Evolutionary conservation across 2,329 filamentous ascomycete species (phyloP).

Genomic region (Aureobasidium uvarum): DNA sequence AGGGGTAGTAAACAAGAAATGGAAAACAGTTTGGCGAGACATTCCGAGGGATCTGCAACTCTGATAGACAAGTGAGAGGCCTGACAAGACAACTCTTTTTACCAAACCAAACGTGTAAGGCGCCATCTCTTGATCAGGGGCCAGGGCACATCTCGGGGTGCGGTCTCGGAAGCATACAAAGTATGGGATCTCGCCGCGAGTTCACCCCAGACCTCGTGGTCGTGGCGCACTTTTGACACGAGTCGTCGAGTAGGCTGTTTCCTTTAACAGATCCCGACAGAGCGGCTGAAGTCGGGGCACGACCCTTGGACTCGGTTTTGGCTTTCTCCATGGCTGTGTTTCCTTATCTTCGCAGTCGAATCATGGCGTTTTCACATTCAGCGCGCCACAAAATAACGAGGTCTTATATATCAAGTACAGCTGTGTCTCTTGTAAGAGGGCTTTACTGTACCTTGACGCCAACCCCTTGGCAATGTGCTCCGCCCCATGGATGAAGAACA

Average conservation of each 20-base stretch:
- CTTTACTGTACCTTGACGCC: not conserved
- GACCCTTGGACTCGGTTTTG: constrained; percentile 11
- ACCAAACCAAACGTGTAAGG: constrained; percentile 14
- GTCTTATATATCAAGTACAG: not conserved
- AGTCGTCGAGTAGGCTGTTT: not conserved
- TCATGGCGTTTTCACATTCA: not conserved
- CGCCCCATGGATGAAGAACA: constrained; percentile 10
- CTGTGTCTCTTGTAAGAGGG: not conserved
- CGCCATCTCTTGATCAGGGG: not conserved
- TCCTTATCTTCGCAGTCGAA: constrained; percentile 12
- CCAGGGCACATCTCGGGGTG: not conserved
- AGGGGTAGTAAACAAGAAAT: not conserved
- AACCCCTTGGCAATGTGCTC: constrained; percentile 15
- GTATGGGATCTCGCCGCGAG: not conserved
- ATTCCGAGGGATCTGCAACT: not conserved
- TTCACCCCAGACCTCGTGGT: constrained; percentile 15
- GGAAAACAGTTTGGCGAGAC: not conserved
- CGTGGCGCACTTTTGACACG: constrained; percentile 5
- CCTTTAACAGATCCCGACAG: constrained; percentile 11
- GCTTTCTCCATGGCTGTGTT: not conserved
- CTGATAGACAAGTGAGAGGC: constrained; percentile 6
- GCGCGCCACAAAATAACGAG: constrained; percentile 9
- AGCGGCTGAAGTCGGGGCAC: constrained; percentile 4
- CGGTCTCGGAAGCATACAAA: constrained; percentile 3
- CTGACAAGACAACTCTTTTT: not conserved